Evolutionary conservation across 805 yeast genomes (phyloP), one percentile per base, ranked within the genome.

Genomic region (Starmera caribaea): DNA sequence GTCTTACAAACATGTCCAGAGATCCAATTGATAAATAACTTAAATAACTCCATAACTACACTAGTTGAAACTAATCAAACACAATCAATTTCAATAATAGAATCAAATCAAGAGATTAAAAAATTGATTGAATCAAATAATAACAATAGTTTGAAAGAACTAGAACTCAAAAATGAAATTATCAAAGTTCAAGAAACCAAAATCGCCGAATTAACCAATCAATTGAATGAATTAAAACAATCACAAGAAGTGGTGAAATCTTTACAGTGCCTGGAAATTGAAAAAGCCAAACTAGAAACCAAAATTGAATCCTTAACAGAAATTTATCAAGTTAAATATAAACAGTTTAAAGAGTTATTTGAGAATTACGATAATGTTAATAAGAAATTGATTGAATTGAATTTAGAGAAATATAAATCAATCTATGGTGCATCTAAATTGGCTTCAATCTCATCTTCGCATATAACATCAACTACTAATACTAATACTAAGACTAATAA

Each of bases 391-490:
- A 38, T 48, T 17, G 45, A 53, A 8, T 31, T 60, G 29, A 46
- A 51, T 14, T 34, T 56, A 3, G 64, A 59, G 4, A 54, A 57
- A 35, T 48, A 62, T 14, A 49, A 53, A 38, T 43, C 56, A 7
- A 53, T 63, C 7, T 30, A 43, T 13, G 45, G 51, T 4, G 24
- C 46, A 12, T 47, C 50, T 5, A 34, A 49, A 1, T 35, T 51
- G 13, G 39, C 50, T 1, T 43, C 40, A 12, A 26, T 45, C 30
- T 21, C 26, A 21, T 21, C 26, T 21, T 21, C 26, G 26, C 26
- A 3, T 21, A 21, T 21, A 21, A 5, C 26, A 7, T 21, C 26
- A 7, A 21, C 4, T 21, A 30, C 42, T 3, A n/a, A 15, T n/a
- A 30, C 24, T 8, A 28, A 34, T 13, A 15, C 6, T 21, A 21